Percentiles rank a stretch among this genome's conserved stretches.
Evolutionary conservation across 805 yeast species (phyloP).

Genomic region (Cyberlindnera galapagoensis): DNA sequence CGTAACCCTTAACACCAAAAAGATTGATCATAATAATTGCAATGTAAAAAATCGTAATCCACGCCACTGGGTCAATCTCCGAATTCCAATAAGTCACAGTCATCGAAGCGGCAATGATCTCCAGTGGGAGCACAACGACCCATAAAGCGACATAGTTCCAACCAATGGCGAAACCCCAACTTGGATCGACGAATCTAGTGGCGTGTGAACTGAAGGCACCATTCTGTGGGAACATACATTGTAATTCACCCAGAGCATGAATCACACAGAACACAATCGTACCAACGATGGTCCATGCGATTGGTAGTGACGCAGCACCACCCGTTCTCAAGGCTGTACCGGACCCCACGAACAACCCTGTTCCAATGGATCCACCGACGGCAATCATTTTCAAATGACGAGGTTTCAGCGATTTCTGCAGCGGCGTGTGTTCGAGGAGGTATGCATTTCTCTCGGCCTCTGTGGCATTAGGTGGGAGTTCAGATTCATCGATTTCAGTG

Average conservation of each 20-base stretch:
- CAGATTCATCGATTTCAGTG: constrained; percentile 30
- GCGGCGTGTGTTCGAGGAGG: constrained; percentile 48
- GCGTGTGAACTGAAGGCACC: constrained; percentile 63
- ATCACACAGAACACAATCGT: constrained; percentile 51
- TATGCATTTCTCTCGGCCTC: constrained; percentile 37
- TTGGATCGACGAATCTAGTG: constrained; percentile 50
- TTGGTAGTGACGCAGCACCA: constrained; percentile 60
- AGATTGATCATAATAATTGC: constrained; percentile 42
- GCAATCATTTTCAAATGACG: constrained; percentile 65
- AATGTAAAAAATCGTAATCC: constrained; percentile 45
- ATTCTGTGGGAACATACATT: constrained; percentile 54
- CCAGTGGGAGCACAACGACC: constrained; percentile 45
- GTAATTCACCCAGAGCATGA: constrained; percentile 56
- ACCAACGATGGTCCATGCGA: constrained; percentile 49
- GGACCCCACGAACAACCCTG: constrained; percentile 63
- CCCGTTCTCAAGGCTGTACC: constrained; percentile 52
- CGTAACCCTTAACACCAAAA: constrained; percentile 50
- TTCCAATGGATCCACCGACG: constrained; percentile 63
- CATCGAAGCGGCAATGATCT: constrained; percentile 47
- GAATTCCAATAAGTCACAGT: constrained; percentile 47
- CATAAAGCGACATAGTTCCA: constrained; percentile 51
- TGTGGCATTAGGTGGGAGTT: constrained; percentile 30
- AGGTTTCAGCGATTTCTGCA: constrained; percentile 44
- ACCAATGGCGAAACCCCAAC: constrained; percentile 59
- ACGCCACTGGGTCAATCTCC: constrained; percentile 39